Base-by-base conservation (phyloP, 2,329 filamentous ascomycete genomes). In the Botrytis byssoidea region DNA sequence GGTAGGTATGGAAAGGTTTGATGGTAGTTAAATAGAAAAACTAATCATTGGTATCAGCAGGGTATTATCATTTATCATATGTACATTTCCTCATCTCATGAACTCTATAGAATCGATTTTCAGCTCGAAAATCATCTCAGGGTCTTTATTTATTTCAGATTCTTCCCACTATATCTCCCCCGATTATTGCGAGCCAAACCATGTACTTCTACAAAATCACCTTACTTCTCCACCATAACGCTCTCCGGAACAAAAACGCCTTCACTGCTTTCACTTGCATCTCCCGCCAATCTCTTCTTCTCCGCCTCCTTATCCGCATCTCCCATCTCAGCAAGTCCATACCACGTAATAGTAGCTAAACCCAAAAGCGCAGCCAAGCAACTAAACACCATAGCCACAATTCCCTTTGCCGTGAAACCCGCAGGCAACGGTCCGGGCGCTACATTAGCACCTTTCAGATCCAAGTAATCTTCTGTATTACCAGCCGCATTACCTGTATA, bases 401-500 rank as follows among this genome's bases (percentile, higher is more conserved):
- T 80, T 22, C 80, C 79, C 42, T 75, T 74, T 16, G 79, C 32
- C 1, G 79, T 81, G 61, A 81, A 81, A 3, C 79, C 79, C 29
- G 71, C 76, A 8, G 80, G 80, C 10, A 80, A 59, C 55, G 78
- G 79, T 0, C 73, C 72, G 0, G 77, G 78, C 40, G 78, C 74
- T 44, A 60, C 65, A 70, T 74, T 79, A 3, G 75, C 83, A 87
- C 91, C 91, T 0, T 81, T 82, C 2, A 94, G 83, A 75, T 96
- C 88, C 0, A 93, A 82, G 14, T 89, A 83, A 77, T 95, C 82
- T 0, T 82, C 81, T 0, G 88, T 90, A 79, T 94, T 94, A 0
- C 86, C 93, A 0, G 92, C 93, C 0, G 93, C 93, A 78, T 96
- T 96, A 6, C 93, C 93, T 4, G 79, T 78, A 0, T 83, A 87